Evolutionary conservation across 2,329 filamentous ascomycete genomes (phyloP).

Genomic region (Coniella vitis): DNA sequence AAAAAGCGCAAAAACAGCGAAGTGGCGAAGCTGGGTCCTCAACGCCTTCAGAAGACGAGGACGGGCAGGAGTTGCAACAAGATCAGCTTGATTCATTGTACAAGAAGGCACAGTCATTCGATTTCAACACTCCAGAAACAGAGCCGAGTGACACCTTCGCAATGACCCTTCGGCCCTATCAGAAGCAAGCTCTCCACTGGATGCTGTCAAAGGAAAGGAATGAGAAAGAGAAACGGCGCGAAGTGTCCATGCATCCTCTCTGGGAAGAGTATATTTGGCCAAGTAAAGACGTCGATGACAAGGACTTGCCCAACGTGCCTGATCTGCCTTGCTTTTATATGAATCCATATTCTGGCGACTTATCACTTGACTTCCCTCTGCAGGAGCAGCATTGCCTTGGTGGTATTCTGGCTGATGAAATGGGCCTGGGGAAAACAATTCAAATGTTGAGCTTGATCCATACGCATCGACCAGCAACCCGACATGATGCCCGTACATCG

Average conservation of each 20-base stretch:
- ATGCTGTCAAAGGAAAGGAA: slow-evolving; percentile 92
- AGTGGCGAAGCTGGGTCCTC: slow-evolving; percentile 37
- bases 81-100: slow-evolving; percentile 92
- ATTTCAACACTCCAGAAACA: slow-evolving; percentile 83
- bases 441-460: slow-evolving; percentile 96
- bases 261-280: slow-evolving; percentile 98
- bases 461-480: slow-evolving; percentile 61
- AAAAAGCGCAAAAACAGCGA: slow-evolving; percentile 30
- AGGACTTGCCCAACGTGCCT: slow-evolving; percentile 58
- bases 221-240: slow-evolving; percentile 56
- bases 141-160: slow-evolving; percentile 77
- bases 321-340: slow-evolving; percentile 77
- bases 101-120: slow-evolving; percentile 92
- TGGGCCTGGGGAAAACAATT: slow-evolving; percentile 97
- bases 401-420: slow-evolving; percentile 90
- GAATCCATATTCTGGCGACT: slow-evolving; percentile 92
- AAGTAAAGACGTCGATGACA: slow-evolving; percentile 76
- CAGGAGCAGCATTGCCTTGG: slow-evolving; percentile 94
- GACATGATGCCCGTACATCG: slow-evolving; percentile 30
- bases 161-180: slow-evolving; percentile 82
- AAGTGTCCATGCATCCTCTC: slow-evolving; percentile 86
- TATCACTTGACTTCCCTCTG: slow-evolving; percentile 83
- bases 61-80: slow-evolving; percentile 86
- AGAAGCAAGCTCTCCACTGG: slow-evolving; percentile 93
- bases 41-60: slow-evolving; percentile 59